These are phyloP conservation scores for Wallacemonas collosoma DNA, from an alignment of 208 protist species.

Conservation along the genomic window DNA sequence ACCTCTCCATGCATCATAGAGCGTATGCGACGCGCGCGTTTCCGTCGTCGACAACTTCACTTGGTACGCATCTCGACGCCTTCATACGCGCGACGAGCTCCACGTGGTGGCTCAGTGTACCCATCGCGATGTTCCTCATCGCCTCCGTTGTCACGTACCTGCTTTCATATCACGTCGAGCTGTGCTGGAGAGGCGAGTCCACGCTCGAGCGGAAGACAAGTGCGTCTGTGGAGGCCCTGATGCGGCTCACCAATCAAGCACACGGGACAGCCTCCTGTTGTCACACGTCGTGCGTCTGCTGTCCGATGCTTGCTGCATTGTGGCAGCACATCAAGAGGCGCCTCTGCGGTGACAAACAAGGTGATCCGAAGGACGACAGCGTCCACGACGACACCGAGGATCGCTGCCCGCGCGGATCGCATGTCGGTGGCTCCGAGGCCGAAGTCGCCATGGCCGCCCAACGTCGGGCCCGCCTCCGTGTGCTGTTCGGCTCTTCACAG, in stretches of 20 bases:
- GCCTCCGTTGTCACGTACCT: constrained; percentile 28
- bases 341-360: neutral
- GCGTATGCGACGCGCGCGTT: neutral
- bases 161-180: constrained; percentile 41
- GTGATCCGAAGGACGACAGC: neutral
- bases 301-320: neutral
- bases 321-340: neutral
- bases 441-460: neutral
- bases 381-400: no score
- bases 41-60: neutral
- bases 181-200: constrained; percentile 44
- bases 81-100: constrained; percentile 11
- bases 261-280: neutral
- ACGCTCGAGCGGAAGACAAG: constrained; percentile 47
- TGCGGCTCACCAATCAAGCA: constrained; percentile 9
- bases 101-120: constrained; percentile 33
- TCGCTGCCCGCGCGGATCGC: no score
- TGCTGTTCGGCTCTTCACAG: constrained; percentile 29
- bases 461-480: constrained; percentile 18
- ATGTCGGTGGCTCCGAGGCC: no score
- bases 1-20: neutral
- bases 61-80: neutral
- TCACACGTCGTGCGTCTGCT: neutral
- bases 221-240: constrained; percentile 24
- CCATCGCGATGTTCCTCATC: constrained; percentile 30